Evolutionary conservation across 441 rosid species (phyloP), one percentile per base, ranked within the genome.

Genomic region (Biscutella laevigata): DNA sequence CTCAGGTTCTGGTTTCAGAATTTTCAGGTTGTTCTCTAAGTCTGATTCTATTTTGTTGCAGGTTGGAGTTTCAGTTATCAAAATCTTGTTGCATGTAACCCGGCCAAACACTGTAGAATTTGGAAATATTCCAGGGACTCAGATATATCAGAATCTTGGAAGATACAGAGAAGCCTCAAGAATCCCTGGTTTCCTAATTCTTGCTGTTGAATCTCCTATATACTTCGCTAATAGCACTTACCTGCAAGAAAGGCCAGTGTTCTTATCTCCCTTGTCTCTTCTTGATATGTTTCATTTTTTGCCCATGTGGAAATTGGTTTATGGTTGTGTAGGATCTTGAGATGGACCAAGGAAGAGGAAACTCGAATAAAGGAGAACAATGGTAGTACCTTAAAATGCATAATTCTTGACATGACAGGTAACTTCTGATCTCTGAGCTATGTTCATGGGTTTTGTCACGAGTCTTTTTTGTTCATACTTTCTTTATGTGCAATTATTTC

Each of bases 341-440:
- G 96, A 79, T 87, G 94, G 88, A 38, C 86, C 47, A 81, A 86
- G 10, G 95, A 91, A 67, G 98, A 83, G 68, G 98, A 91, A 74
- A 82, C 76, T 38, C 60, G 82, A 69, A 77, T 87, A 6, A 74
- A 76, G 49, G 75, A 71, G 48, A 77, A 64, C 42, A 76, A 69
- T 26, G 76, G 54, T 15, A 74, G 56, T 29, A 28, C 47, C 25
- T 69, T 91, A 54, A 81, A 83, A 73, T 87, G 85, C 72, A 39
- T 90, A 48, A 75, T 90, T 28, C 71, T 90, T 43, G 98, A 90
- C 69, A 75, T 90, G 90, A 84, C 95, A 2, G 89, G 97, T 83
- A 69, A 59, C 9, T 16, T 57, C 4, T 37, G 32, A 37, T 37
- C 42, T 35, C 11, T 38, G 37, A 52, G 54, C 16, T 37, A 29